Base-by-base conservation (phyloP, 2,329 filamentous ascomycete genomes). In the Cordyceps tenuipes region DNA sequence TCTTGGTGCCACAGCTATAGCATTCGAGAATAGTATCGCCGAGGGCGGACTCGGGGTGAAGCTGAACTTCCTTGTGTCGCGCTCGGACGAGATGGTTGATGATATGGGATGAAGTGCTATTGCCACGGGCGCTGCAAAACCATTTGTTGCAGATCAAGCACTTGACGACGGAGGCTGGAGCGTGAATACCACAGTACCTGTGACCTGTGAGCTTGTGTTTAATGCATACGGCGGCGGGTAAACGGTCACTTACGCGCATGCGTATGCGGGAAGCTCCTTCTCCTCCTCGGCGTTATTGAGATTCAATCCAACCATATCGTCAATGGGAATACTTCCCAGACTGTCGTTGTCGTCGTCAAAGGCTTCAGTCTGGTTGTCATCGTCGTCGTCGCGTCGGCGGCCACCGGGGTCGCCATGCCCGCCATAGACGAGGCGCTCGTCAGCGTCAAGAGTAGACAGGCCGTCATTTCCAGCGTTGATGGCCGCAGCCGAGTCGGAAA, bases 1-100 rank as follows among this genome's bases (percentile, higher is more conserved):
- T 99, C 77, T 97, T 97, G n/a, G 91, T 97, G 51, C 93, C 94
- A 74, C 94, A 99, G 76, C 97, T 97, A 79, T 99, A 99, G 77
- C 94, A 99, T 78, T 99, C 94, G 63, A 99, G 83, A 43, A 95
- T 90, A 0, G 94, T 99, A 71, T 99, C 95, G 64, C 94, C 94
- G 12, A 99, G 85, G 8, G 91, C 87, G 19, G 94, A 97, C 66
- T 88, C 86, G 8, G 94, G 93, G 72, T 99, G 94, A 59, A 99
- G 85, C 74, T 97, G 93, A 57, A 99, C 94, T 77, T 99, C 95
- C 80, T 97, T 99, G 79, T 99, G 94, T 64, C 94, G 89, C 64
- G 95, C 93, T 69, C 95, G 89, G 62, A 99, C 94, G 39, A 99
- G 85, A 71, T 99, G 94, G 73, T 97, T 97, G 76, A 99, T 91